Conservation (phyloP, 495 filamentous ascomycete genomes). For the Glonium stellatum region DNA sequence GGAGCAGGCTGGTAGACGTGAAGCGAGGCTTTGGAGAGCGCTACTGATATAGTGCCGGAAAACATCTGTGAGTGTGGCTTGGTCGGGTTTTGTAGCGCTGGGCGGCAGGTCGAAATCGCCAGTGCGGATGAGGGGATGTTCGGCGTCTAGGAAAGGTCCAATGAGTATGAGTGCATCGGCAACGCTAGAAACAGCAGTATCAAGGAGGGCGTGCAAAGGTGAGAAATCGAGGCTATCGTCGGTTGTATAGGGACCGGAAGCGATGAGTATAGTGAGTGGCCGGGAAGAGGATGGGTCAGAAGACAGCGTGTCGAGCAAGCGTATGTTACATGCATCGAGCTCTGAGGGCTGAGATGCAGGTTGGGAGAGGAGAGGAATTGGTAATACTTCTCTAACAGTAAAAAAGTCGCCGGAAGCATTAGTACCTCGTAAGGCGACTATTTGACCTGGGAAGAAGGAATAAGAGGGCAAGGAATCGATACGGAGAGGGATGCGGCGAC, state of each 20-base stretch:
- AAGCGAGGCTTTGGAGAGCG: conserved; percentile 56
- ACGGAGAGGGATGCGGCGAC: conserved; percentile 71
- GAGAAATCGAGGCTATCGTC: conserved; percentile 88
- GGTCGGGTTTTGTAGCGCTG: conserved; percentile 59
- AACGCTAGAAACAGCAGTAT: conserved; percentile 62
- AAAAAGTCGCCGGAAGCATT: conserved; percentile 85
- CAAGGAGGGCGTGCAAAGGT: conserved; percentile 72
- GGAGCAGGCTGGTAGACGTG: conserved; percentile 64
- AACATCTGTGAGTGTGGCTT: conserved; percentile 68
- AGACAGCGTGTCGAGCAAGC: conserved; percentile 35
- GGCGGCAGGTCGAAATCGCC: conserved; percentile 89
- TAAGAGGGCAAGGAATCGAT: conserved; percentile 59
- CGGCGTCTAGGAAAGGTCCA: conserved; percentile 84
- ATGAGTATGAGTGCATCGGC: conserved; percentile 75
- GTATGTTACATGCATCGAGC: conserved; percentile 57
- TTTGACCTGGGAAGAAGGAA: conserved; percentile 92
- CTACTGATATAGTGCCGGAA: conserved; percentile 74
- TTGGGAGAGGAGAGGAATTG: conserved; percentile 61
- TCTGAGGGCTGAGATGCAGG: conserved; percentile 56
- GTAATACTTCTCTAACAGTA: conserved; percentile 66
- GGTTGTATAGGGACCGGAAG: conserved; percentile 82
- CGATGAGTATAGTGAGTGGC: conserved; percentile 69
- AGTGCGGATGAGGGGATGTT: conserved; percentile 80
- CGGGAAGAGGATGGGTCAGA: conserved; percentile 33
- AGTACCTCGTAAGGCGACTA: conserved; percentile 76